Evolutionary conservation across 2,329 filamentous ascomycete genomes (phyloP).

Genomic region (Paecilomyces dactylethromorphus): DNA sequence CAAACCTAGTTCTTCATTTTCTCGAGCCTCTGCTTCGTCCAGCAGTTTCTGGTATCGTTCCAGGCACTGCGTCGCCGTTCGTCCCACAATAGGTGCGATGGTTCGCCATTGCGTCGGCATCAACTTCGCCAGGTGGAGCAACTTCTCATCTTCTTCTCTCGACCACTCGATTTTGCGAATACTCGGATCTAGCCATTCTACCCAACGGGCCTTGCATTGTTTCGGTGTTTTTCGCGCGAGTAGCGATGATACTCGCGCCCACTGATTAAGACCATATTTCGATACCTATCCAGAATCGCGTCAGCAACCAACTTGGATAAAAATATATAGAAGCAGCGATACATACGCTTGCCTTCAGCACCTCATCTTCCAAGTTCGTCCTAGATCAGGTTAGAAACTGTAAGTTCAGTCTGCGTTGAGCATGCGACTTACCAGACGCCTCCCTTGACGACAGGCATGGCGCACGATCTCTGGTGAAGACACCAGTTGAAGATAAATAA

Average conservation of each 20-base stretch:
- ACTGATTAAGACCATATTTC: constrained; percentile 94
- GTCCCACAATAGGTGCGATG: constrained; percentile 91
- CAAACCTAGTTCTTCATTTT: constrained; percentile 72
- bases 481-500: background rate
- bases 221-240: constrained; percentile 96
- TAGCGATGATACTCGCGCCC: constrained; percentile 95
- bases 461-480: constrained; percentile 16
- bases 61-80: constrained; percentile 93
- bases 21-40: constrained; percentile 88
- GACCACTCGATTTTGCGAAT: constrained; percentile 99
- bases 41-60: constrained; percentile 95
- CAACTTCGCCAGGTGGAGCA: constrained; percentile 91
- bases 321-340: background rate
- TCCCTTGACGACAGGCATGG: constrained; percentile 61
- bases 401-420: background rate
- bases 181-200: constrained; percentile 94
- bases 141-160: constrained; percentile 95
- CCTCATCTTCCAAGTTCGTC: constrained; percentile 80
- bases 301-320: constrained; percentile 1
- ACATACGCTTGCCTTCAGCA: constrained; percentile 77
- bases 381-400: constrained; percentile 19
- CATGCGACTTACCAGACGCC: constrained; percentile 48
- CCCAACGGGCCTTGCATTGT: constrained; percentile 98
- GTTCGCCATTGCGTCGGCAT: constrained; percentile 99
- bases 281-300: constrained; percentile 47